Base-by-base conservation (phyloP, 345 rosid species). In the Eutrema heterophyllum region DNA sequence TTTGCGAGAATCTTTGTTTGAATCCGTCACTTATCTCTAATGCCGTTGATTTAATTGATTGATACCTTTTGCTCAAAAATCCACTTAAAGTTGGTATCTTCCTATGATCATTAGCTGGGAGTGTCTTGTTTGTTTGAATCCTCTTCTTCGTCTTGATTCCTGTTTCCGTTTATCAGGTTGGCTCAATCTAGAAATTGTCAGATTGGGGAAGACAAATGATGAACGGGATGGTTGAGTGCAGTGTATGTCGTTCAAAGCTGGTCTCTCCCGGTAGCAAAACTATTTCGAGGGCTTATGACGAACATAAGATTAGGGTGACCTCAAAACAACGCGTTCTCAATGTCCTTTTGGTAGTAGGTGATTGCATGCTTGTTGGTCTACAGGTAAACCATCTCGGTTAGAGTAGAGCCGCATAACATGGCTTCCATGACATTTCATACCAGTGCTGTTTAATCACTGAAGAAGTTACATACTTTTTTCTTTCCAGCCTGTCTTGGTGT, bases 141-240 rank as follows among this genome's bases (percentile, higher is more conserved):
- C 50, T 35, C 74, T 56, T 55, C 13, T 12, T 63, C 21, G 5
- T 35, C 5, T 64, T 8, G 12, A 26, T 60, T 60, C 2, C 21
- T 10, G 40, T 59, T 48, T 55, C 38, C 68, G 56, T 70, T 77
- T 58, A 36, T 40, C 55, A 79, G 80, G 57, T 77, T 76, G 21
- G 39, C 43, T 67, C 69, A 39, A 38, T 69, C 33, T 39, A 46
- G 16, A 36, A 21, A 11, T 43, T 50, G 6, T 39, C 41, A 35
- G 46, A 41, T 60, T 60, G 50, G 12, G 51, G 49, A 53, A 77
- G 77, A 79, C 36, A 64, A 41, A 92, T 86, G 93, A 87, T 83
- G 84, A 87, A 86, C 83, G 87, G 82, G 66, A 77, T 86, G 87
- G 79, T 84, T 77, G 96, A 93, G 84, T 91, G 98, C 88, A 86